These are phyloP conservation scores for Omphalea diandra DNA, from an alignment of 441 rosid species.

Conservation along the genomic window DNA sequence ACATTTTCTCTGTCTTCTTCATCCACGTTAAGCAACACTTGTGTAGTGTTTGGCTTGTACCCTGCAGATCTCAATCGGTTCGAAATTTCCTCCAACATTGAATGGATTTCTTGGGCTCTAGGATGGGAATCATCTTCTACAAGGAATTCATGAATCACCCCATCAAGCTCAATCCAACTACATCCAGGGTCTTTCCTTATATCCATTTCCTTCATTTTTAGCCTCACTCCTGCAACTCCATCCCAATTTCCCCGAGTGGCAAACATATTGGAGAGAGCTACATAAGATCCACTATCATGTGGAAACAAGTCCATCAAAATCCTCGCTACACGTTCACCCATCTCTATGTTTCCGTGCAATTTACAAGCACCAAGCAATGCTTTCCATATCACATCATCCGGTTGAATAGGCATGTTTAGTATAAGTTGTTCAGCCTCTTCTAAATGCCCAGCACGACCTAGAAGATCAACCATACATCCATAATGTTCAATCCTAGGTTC, in stretches of 20 bases:
- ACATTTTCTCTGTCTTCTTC: constrained; percentile 47
- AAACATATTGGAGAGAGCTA: constrained; percentile 59
- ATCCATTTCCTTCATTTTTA: constrained; percentile 60
- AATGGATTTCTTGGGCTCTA: constrained; percentile 40
- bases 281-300: constrained; percentile 60
- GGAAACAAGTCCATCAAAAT: constrained; percentile 50
- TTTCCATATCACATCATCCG: constrained; percentile 73
- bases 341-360: constrained; percentile 44
- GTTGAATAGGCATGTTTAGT: constrained; percentile 51
- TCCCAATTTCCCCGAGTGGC: constrained; percentile 55
- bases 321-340: constrained; percentile 49
- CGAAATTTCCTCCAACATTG: constrained; percentile 49
- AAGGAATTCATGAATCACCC: constrained; percentile 51
- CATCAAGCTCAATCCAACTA: constrained; percentile 66
- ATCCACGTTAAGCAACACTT: constrained; percentile 51
- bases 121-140: constrained; percentile 65
- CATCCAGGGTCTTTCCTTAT: constrained; percentile 69
- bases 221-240: constrained; percentile 52
- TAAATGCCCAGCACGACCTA: constrained; percentile 59
- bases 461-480: constrained; percentile 76
- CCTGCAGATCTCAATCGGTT: constrained; percentile 36
- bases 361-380: constrained; percentile 66
- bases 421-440: constrained; percentile 56
- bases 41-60: constrained; percentile 50
- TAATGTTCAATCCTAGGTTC: constrained; percentile 69